These are phyloP conservation scores for Scenedesmus sp. DNA, from an alignment of 163 green algal species.

Conservation along the genomic window DNA sequence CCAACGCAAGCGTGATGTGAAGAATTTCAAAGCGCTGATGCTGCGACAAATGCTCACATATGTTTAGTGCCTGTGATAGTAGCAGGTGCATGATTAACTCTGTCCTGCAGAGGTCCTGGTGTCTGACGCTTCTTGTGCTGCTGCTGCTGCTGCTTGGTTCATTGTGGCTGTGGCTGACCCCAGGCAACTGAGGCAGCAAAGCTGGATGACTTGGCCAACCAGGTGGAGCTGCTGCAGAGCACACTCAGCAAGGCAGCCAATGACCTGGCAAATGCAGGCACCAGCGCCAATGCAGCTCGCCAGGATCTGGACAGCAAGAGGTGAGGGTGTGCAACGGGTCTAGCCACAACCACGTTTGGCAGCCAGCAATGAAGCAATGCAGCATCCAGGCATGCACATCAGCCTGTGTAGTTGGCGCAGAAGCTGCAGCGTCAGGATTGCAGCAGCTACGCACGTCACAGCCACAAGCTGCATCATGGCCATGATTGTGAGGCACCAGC, in stretches of 20 bases:
- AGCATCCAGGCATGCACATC: no score
- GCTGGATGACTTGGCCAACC: slow-evolving; percentile 61
- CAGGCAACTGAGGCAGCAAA: slow-evolving; percentile 59
- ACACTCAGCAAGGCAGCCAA: slow-evolving; percentile 75
- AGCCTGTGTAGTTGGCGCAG: no score
- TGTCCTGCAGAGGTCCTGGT: no score
- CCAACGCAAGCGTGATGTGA: no score
- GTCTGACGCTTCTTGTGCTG: neutral
- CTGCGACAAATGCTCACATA: no score
- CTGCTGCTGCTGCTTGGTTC: neutral
- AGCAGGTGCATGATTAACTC: no score
- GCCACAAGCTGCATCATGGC: neutral
- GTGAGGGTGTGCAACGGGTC: neutral
- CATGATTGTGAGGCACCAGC: neutral
- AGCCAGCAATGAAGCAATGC: no score
- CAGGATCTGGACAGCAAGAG: slow-evolving; percentile 72
- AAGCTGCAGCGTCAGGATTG: no score
- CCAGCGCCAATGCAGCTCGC: slow-evolving; percentile 62
- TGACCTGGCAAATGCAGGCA: slow-evolving; percentile 66
- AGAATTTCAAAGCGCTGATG: no score
- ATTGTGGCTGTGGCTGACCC: neutral
- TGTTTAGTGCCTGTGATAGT: no score
- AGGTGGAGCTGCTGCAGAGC: slow-evolving; percentile 75
- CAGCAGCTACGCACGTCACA: neutral
- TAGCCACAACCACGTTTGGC: neutral